Base-by-base conservation (phyloP, 805 yeast genomes). In the Candida peoriensis region DNA sequence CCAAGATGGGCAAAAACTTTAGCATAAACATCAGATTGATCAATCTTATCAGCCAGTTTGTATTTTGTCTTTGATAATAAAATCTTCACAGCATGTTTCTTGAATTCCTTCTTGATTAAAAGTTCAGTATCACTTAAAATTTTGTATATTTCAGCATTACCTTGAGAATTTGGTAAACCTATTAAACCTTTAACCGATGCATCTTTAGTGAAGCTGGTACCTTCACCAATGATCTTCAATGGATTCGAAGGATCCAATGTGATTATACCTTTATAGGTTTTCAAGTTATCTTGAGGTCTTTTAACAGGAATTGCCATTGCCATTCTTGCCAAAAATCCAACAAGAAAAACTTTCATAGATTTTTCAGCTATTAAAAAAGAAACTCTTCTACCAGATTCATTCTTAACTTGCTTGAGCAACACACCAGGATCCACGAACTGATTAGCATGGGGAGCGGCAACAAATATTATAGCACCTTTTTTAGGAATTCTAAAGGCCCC, bases 371-470 rank as follows among this genome's bases (percentile, higher is more conserved):
- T 84, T 43, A 90, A 64, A 54, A 89, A 88, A 15, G 87, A 75
- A 12, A 85, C 73, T 27, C 90, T 64, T 42, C 96, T 68, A 7
- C 77, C 72, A 2, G 82, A 71, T 38, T 76, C 77, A 33, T 66
- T 64, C 47, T 78, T 74, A 18, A 85, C 90, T 54, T 83, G 90
- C 30, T 83, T 80, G 83, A 86, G 80, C 30, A 93, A 66, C 33
- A 93, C 72, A 32, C 89, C 75, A 2, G 93, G 90, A 46, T 78
- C 85, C 23, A 83, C 77, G 43, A 83, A 84, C 50, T 86, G 95
- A 54, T 86, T 86, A n/a, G 96, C 95, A 63, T 90, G 98, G 2
- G 97, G 97, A 2, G 96, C 98, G 9, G 93, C 94, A 23, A 93
- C 97, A 43, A 93, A 81, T 36, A 90, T 81, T 8, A 88, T 80